Base-by-base conservation (phyloP, 2,329 filamentous ascomycete species). In the Dothistroma septosporum region DNA sequence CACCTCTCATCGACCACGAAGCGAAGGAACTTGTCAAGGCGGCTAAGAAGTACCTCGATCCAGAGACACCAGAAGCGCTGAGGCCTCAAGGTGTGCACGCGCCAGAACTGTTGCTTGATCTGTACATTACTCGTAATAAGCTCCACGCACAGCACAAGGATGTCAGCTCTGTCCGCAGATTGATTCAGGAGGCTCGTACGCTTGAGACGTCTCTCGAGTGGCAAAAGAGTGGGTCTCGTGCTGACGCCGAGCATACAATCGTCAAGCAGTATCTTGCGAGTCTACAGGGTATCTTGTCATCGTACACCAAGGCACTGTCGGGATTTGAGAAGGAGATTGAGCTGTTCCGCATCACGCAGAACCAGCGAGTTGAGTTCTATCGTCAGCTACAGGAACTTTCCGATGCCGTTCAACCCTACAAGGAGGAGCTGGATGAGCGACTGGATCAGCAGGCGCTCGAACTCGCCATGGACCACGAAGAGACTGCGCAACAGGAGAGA, bases 341-440 rank as follows among this genome's bases (percentile, higher is more conserved):
- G 52, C 78, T 86, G 31, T 94, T 96, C 72, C 88, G 86, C 31
- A 80, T 82, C 16, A 85, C 88, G 0, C 92, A 96, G 85, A 97
- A 97, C 69, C 82, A 86, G 41, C 87, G 94, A 14, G 77, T 97
- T 0, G 91, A 94, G 60, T 97, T 92, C 72, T 97, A 97, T 72
- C 86, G 88, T 5, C 92, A 97, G 70, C 81, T 97, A 11, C 94
- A 97, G 72, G 84, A 85, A 28, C 86, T 97, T n/a, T 97, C 92
- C 0, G 93, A 97, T 71, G 90, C 86, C 19, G 91, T 97, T 0
- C 83, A 85, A 5, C 87, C 89, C 0, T 90, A 89, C 59, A 87
- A 91, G 59, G 87, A 88, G 11, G 79, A 80, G 55, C 76, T 83
- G 22, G 82, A 87, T 22, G 78, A 84, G 12, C 79, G 78, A 1